Evolutionary conservation across 768 basidiomycete species (phyloP).

Genomic region (Boletus sp.): DNA sequence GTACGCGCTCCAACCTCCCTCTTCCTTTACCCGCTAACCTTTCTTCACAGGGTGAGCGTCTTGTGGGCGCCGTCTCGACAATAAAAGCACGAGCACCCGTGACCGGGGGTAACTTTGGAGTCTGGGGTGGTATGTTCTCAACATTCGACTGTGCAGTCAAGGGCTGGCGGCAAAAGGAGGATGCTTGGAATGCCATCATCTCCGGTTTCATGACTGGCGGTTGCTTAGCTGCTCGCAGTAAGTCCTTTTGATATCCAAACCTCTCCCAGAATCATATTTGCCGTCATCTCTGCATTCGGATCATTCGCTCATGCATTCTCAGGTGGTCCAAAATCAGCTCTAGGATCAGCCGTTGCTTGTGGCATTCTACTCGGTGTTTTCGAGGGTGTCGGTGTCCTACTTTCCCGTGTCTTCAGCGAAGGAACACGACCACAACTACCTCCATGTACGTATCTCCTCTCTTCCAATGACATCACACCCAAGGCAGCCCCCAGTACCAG

Average conservation of each 20-base stretch:
- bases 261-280: neutral
- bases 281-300: neutral
- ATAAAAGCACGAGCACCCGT: slow-evolving; percentile 99
- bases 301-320: slow-evolving; percentile 8
- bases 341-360: slow-evolving; percentile 92
- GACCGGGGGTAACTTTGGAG: slow-evolving; percentile 94
- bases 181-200: slow-evolving; percentile 98
- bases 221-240: slow-evolving; percentile 89
- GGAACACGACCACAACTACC: slow-evolving; percentile 76
- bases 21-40: neutral
- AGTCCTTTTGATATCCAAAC: slow-evolving; percentile 32
- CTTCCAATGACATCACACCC: slow-evolving; percentile 1
- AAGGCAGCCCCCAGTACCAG: slow-evolving; percentile 42
- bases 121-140: slow-evolving; percentile 98
- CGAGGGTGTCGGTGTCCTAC: slow-evolving; percentile 91
- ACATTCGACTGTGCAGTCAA: slow-evolving; percentile 98
- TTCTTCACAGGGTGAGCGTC: slow-evolving; percentile 77
- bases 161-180: slow-evolving; percentile 94
- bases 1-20: slow-evolving; percentile 43
- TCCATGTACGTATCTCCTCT: slow-evolving; percentile 51
- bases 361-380: slow-evolving; percentile 94
- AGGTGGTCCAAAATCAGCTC: slow-evolving; percentile 91
- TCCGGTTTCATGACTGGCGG: slow-evolving; percentile 99
- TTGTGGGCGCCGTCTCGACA: slow-evolving; percentile 90
- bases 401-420: slow-evolving; percentile 86